These are phyloP conservation scores for Ophiosphaerella korrae DNA, from an alignment of 2,329 filamentous ascomycete species.

Conservation along the genomic window DNA sequence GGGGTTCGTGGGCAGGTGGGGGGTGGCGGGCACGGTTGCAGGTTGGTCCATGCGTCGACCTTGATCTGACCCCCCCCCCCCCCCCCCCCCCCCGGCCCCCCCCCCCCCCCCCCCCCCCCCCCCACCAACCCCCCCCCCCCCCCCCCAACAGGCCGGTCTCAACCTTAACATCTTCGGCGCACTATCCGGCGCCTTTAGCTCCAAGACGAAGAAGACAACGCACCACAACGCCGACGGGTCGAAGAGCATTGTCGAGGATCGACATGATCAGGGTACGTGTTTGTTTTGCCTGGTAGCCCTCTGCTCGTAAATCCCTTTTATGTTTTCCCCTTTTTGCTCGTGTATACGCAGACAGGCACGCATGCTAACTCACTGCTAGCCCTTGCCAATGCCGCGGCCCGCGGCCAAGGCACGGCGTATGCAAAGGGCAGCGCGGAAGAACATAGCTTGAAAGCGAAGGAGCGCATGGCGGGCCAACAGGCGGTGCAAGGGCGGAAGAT, in stretches of 20 bases:
- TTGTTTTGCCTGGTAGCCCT: no score
- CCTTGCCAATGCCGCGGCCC: conserved; percentile 23
- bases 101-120: no score
- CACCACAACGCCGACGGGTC: conserved; percentile 35
- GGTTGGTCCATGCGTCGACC: no score
- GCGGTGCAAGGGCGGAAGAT: conserved; percentile 16
- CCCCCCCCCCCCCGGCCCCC: no score
- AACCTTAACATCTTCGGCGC: conserved; percentile 46
- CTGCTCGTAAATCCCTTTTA: not conserved
- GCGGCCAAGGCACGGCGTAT: conserved; percentile 27
- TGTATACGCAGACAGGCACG: no score
- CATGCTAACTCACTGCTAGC: conserved; percentile 8
- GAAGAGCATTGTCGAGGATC: conserved; percentile 25
- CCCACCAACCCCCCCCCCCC: not conserved
- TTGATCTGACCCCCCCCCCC: no score
- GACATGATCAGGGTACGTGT: conserved; percentile 29
- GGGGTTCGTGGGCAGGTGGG: no score
- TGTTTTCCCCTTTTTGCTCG: no score
- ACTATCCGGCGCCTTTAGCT: conserved; percentile 38
- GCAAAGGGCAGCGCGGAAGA: conserved; percentile 26
- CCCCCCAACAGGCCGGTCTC: conserved; percentile 33
- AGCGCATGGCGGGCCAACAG: conserved; percentile 3
- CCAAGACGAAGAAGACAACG: conserved; percentile 38
- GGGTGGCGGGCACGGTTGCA: no score
- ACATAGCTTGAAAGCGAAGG: conserved; percentile 13